These are phyloP conservation scores for Centella asiatica DNA, from an alignment of 129 eudicot genomes.

Conservation along the genomic window DNA sequence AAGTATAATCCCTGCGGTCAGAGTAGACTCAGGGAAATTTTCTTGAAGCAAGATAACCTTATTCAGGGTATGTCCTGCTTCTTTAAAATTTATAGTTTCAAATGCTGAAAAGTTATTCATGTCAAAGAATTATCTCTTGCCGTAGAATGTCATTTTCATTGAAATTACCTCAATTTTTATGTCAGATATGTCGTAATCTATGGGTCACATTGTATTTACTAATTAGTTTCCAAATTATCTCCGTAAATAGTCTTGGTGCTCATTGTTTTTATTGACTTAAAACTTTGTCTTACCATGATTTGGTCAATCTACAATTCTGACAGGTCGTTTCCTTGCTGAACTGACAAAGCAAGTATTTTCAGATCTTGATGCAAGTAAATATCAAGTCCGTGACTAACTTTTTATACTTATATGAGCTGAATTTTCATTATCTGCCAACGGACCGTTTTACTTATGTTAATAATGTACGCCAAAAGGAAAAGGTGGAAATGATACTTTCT, in stretches of 20 bases:
- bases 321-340: conserved; percentile 98
- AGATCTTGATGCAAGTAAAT: conserved; percentile 95
- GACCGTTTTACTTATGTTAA: too few relatives aligned
- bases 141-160: not conserved
- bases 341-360: conserved; percentile 90
- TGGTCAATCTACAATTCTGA: conserved; percentile 5
- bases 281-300: not conserved
- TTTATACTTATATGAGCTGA: not conserved
- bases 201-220: too few relatives aligned
- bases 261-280: not conserved
- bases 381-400: conserved; percentile 53
- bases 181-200: not conserved
- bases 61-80: conserved; percentile 66
- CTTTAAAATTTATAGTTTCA: not conserved
- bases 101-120: not conserved
- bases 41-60: conserved; percentile 95
- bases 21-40: conserved; percentile 97
- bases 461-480: too few relatives aligned
- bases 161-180: not conserved
- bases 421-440: not conserved
- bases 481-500: too few relatives aligned
- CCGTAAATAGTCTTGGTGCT: not conserved
- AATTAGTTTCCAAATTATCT: too few relatives aligned
- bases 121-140: not conserved
- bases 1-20: conserved; percentile 99